Conservation (phyloP, 768 basidiomycete species). For the Podaxis sp. region DNA sequence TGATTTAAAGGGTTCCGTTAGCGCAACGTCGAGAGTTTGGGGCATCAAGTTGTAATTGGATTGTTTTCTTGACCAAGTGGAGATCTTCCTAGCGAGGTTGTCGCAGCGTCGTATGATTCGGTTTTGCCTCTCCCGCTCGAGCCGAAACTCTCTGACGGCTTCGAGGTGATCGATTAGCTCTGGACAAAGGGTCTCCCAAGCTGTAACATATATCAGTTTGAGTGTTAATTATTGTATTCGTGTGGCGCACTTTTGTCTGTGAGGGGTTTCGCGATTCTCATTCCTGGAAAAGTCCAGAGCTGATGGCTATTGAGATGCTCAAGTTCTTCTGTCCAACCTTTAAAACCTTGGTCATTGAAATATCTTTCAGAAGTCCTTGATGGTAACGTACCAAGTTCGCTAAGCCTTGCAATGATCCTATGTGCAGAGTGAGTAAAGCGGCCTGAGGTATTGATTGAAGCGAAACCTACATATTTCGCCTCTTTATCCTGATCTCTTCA, state of each 20-base stretch:
- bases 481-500: conserved; percentile 12
- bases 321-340: conserved; percentile 14
- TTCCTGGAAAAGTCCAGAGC: conserved; percentile 20
- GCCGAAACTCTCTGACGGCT: conserved; percentile 11
- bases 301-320: conserved; percentile 3
- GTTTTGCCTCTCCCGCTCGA: conserved; percentile 8
- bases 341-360: neutral
- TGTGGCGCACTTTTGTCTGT: conserved; percentile 23
- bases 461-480: conserved; percentile 19
- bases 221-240: neutral
- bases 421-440: neutral
- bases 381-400: conserved; percentile 13
- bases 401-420: conserved; percentile 20
- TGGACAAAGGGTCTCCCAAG: conserved; percentile 25
- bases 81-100: neutral
- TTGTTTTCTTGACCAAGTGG: neutral
- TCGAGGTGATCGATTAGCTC: conserved; percentile 20
- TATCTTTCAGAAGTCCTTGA: neutral
- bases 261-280: conserved; percentile 20
- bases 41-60: neutral
- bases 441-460: neutral
- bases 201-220: conserved; percentile 12
- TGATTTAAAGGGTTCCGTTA: conserved; percentile 5
- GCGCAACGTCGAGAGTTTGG: neutral
- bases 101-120: neutral